Percentiles rank a stretch among this genome's conserved stretches.
Conservation (phyloP, 2,329 filamentous ascomycete genomes). For the Talaromyces rugulosus region DNA sequence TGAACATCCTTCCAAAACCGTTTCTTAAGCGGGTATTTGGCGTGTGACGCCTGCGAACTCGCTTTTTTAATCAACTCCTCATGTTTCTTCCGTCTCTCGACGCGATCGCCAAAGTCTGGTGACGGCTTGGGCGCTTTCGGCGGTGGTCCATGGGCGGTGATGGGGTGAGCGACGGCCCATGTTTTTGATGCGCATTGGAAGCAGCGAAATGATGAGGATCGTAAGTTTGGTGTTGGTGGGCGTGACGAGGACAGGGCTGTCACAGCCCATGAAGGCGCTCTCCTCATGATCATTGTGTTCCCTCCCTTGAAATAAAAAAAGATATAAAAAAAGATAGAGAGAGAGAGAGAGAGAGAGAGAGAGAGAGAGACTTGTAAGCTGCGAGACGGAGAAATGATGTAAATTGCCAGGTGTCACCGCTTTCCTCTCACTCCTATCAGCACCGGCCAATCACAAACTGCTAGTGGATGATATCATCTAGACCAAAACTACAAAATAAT, state of each 20-base stretch:
- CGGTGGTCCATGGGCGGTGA: constrained; percentile 57
- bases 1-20: constrained; percentile 86
- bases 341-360: neutral
- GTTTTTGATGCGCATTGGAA: constrained; percentile 34
- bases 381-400: neutral
- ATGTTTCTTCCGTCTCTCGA: constrained; percentile 49
- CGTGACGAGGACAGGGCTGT: neutral
- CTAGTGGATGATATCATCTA: neutral
- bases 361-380: neutral
- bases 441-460: neutral
- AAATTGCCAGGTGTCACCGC: neutral
- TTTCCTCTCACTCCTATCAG: neutral
- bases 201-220: constrained; percentile 19
- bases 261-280: neutral
- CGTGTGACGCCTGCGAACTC: constrained; percentile 30
- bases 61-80: constrained; percentile 45
- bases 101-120: constrained; percentile 44
- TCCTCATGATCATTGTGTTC: neutral
- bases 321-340: neutral
- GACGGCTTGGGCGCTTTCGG: constrained; percentile 53
- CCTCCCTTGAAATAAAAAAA: neutral
- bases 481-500: neutral
- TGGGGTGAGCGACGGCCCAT: constrained; percentile 53
- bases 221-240: neutral
- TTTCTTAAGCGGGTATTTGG: constrained; percentile 52